A percentile compares a stretch with the other conserved stretches of the same genome.
Evolutionary conservation across 768 basidiomycete species (phyloP).

Genomic region (Dacryopinax spathularia): DNA sequence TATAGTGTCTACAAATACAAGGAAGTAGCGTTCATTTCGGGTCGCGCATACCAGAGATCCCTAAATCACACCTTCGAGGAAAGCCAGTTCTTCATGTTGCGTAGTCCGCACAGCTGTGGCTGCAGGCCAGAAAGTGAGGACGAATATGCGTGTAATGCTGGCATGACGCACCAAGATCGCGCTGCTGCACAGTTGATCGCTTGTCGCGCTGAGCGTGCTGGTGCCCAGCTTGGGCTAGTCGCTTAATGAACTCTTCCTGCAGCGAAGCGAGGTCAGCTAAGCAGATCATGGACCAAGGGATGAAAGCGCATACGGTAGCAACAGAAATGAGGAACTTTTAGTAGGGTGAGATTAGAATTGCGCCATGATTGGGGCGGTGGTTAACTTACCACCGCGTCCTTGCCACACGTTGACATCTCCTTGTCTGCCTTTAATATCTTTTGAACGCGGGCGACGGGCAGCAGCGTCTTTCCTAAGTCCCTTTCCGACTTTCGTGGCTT

Average conservation of each 20-base stretch:
- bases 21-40: background rate
- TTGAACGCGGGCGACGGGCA: slow-evolving; percentile 68
- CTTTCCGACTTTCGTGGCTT: slow-evolving; percentile 24
- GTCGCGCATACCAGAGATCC: background rate
- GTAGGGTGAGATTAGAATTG: slow-evolving; percentile 46
- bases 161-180: slow-evolving; percentile 56
- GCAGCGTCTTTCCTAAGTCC: slow-evolving; percentile 52
- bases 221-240: slow-evolving; percentile 57
- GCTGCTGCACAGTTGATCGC: slow-evolving; percentile 59
- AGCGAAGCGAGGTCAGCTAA: slow-evolving; percentile 7
- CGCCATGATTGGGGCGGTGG: slow-evolving; percentile 22
- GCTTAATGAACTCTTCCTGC: slow-evolving; percentile 73
- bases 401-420: slow-evolving; percentile 29
- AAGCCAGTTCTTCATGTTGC: background rate
- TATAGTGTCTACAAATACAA: slow-evolving; percentile 2
- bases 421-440: slow-evolving; percentile 78
- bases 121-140: background rate
- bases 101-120: background rate
- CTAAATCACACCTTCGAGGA: slow-evolving; percentile 3
- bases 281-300: no score
- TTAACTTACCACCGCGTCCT: background rate
- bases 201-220: slow-evolving; percentile 55
- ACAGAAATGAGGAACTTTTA: slow-evolving; percentile 60
- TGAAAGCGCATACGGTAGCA: slow-evolving; percentile 48
- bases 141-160: background rate